Percentiles rank a stretch among this genome's conserved stretches.
Conservation (phyloP, 805 yeast genomes). For the Candida arabinofermentans region DNA sequence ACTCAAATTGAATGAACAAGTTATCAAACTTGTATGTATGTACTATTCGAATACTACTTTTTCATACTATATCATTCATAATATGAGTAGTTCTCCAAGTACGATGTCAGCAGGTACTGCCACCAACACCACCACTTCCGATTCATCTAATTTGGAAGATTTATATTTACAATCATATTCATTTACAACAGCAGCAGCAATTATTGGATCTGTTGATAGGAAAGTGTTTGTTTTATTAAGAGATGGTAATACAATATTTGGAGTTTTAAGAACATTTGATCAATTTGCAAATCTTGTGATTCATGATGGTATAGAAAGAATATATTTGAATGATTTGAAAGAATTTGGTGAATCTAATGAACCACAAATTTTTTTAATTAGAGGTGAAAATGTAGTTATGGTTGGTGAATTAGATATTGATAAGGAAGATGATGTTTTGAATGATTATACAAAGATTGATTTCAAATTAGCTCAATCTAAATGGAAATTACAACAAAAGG, state of each 20-base stretch:
- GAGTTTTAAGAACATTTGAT: slow-evolving; percentile 91
- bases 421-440: slow-evolving; percentile 68
- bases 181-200: slow-evolving; percentile 87
- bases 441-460: slow-evolving; percentile 49
- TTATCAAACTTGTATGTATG: not conserved
- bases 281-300: slow-evolving; percentile 90
- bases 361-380: slow-evolving; percentile 74
- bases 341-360: slow-evolving; percentile 63
- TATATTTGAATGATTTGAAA: slow-evolving; percentile 50
- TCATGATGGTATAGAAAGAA: slow-evolving; percentile 86
- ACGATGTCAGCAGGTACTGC: too few species aligned
- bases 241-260: slow-evolving; percentile 85
- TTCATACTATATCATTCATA: too few species aligned
- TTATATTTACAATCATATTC: slow-evolving; percentile 75
- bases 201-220: slow-evolving; percentile 80
- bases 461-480: slow-evolving; percentile 56
- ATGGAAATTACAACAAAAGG: slow-evolving; percentile 17
- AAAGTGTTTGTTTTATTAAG: slow-evolving; percentile 77
- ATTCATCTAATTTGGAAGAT: slow-evolving; percentile 37
- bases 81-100: too few species aligned
- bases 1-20: too few species aligned
- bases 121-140: too few species aligned
- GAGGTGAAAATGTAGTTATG: slow-evolving; percentile 95
- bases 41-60: too few species aligned
- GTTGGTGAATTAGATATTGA: slow-evolving; percentile 92